Percentiles rank a stretch among this genome's conserved stretches.
These are phyloP conservation scores for Trametes sp. DNA, from an alignment of 1,284 basidiomycete genomes.

Conservation along the genomic window DNA sequence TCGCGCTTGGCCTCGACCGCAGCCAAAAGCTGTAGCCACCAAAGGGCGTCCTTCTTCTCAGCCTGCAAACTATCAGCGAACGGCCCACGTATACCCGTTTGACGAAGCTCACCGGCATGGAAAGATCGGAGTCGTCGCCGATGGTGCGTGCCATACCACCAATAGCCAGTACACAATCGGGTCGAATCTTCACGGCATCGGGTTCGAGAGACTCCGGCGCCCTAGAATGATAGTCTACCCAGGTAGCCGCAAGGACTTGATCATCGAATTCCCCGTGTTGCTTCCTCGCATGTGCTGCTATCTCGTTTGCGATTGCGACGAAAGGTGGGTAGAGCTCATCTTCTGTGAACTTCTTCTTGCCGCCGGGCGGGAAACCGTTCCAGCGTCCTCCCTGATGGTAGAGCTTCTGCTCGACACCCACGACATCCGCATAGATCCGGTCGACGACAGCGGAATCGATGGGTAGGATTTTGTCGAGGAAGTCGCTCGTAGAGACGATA, in stretches of 20 bases:
- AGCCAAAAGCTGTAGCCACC: constrained; percentile 3
- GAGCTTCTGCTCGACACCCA: neutral
- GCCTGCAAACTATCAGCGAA: neutral
- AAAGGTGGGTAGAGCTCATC: constrained; percentile 1
- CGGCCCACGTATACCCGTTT: neutral
- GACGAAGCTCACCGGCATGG: neutral
- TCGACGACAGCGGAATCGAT: neutral
- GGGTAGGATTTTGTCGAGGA: constrained; percentile 8
- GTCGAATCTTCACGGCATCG: neutral
- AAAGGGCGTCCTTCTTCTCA: neutral
- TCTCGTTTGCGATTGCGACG: neutral
- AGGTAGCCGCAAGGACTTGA: constrained; percentile 2
- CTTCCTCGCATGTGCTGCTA: neutral
- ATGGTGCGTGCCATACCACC: neutral
- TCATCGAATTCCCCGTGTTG: neutral
- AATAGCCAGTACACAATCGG: constrained; percentile 2
- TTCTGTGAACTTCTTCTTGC: neutral
- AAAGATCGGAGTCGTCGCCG: neutral
- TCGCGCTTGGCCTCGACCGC: constrained; percentile 2
- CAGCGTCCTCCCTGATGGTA: neutral
- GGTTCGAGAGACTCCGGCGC: neutral
- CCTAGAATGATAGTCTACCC: neutral
- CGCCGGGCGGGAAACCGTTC: neutral
- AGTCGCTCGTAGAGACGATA: constrained; percentile 1
- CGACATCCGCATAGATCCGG: neutral